Percentiles rank a stretch among this genome's conserved stretches.
phyloP scores from a whole-genome alignment of 495 filamentous ascomycete species.

The Penicillium coffeae region DNA sequence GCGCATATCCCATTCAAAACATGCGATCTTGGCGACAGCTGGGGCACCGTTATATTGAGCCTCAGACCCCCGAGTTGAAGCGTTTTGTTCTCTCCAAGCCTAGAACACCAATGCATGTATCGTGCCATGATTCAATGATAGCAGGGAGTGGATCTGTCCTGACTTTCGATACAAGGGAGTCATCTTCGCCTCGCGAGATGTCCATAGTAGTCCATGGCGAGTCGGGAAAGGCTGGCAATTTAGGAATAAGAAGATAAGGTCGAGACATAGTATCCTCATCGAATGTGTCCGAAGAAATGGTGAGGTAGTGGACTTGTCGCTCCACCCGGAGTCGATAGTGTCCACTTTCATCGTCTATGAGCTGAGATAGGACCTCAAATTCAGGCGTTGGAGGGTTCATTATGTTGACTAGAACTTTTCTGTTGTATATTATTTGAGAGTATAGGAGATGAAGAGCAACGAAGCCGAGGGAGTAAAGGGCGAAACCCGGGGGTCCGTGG shows the following conservation, averaged over 20 bases:
- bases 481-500: no score
- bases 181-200: not conserved
- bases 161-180: not conserved
- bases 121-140: not conserved
- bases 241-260: not conserved
- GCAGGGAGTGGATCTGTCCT: not conserved
- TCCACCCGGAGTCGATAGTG: not conserved
- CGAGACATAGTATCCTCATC: not conserved
- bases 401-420: no score
- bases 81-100: not conserved
- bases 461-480: no score
- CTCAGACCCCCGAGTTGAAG: no score
- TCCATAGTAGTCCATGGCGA: not conserved
- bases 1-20: not conserved
- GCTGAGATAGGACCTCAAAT: not conserved
- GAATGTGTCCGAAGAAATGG: not conserved
- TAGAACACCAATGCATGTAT: not conserved
- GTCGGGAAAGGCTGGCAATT: not conserved
- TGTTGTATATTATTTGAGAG: no score
- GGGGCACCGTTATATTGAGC: not conserved
- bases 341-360: not conserved
- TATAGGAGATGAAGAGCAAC: no score
- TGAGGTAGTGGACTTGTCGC: not conserved
- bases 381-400: not conserved
- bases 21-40: not conserved